Base-by-base conservation (phyloP, 2,329 filamentous ascomycete genomes). In the Hypoxylon sp. region DNA sequence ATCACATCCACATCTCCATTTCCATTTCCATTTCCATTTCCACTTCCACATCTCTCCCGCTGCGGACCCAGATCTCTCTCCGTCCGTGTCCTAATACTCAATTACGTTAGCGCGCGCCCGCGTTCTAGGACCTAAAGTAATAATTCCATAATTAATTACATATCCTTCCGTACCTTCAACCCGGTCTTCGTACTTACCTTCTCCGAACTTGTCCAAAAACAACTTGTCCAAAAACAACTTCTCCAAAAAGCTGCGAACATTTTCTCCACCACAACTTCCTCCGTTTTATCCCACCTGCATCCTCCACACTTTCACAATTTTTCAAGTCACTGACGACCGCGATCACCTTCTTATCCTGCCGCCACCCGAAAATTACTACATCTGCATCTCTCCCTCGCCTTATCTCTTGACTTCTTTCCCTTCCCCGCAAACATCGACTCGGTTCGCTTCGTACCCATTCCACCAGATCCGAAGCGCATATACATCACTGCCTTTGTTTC, bases 261-360 rank as follows among this genome's bases (percentile, higher is more conserved):
- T 43, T 55, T 55, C 55, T 58, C 55, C 47, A 58, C 55, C 42
- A 55, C 51, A 42, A 43, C 46, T 51, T 41, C 26, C 31, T 46
- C 42, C 43, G 44, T 55, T 51, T 52, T 52, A 55, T 55, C 51
- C n/a, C n/a, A n/a, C n/a, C n/a, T n/a, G n/a, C 55, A 51, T 49
- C 51, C 17, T 21, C 49, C 40, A 47, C 49, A 37, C 38, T 15
- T 6, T 25, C 38, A 31, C 45, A 42, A 36, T 38, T 37, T 38
- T 47, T 25, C 5, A 25, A 25, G 30, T 51, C 26, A 31, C 25
- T 20, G 12, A 45, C 34, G 23, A 34, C 27, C 13, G 21, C 27
- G 16, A 23, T 32, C 44, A 20, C 47, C 25, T 31, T 40, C 19
- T 29, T 34, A 16, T 48, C 31, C 46, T 41, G 21, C 44, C 53